Evolutionary conservation across 2,329 filamentous ascomycete genomes (phyloP).

Genomic region (Alternaria triticimaculans): DNA sequence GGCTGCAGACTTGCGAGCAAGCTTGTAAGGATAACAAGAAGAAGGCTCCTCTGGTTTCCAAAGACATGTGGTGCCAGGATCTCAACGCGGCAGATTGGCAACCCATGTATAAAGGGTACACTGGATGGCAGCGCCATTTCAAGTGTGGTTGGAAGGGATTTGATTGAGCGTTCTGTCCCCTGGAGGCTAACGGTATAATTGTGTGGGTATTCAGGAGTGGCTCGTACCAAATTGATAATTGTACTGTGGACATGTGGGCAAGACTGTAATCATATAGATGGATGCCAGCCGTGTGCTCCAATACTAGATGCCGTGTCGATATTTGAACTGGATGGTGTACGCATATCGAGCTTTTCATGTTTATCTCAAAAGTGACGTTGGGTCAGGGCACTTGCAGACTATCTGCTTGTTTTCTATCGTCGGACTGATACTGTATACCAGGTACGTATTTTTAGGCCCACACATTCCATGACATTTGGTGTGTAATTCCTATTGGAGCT

Average conservation of each 20-base stretch:
- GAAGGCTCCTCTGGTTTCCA: not conserved
- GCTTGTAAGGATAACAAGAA: not conserved
- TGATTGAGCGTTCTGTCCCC: not conserved
- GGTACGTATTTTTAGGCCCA: not conserved
- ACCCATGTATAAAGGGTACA: not conserved
- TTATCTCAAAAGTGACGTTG: not conserved
- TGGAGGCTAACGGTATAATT: not conserved
- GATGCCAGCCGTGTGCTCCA: not conserved
- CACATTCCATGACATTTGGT: not conserved
- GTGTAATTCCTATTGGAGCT: not conserved
- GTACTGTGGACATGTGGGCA: not conserved
- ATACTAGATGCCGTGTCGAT: not conserved
- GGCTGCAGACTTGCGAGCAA: conserved; percentile 2
- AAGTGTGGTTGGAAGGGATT: conserved; percentile 12
- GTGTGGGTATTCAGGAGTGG: not conserved
- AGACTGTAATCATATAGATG: not conserved
- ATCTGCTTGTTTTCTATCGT: not conserved
- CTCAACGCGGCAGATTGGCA: conserved; percentile 13
- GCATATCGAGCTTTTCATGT: not conserved
- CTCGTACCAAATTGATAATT: not conserved
- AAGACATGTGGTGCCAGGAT: conserved; percentile 16
- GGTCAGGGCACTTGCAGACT: not conserved
- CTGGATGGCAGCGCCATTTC: conserved; percentile 10
- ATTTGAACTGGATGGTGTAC: not conserved
- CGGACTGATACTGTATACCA: not conserved